Percentiles rank a stretch among this genome's conserved stretches.
Evolutionary conservation across 768 basidiomycete species (phyloP).

Genomic region (Auricularia sp.): DNA sequence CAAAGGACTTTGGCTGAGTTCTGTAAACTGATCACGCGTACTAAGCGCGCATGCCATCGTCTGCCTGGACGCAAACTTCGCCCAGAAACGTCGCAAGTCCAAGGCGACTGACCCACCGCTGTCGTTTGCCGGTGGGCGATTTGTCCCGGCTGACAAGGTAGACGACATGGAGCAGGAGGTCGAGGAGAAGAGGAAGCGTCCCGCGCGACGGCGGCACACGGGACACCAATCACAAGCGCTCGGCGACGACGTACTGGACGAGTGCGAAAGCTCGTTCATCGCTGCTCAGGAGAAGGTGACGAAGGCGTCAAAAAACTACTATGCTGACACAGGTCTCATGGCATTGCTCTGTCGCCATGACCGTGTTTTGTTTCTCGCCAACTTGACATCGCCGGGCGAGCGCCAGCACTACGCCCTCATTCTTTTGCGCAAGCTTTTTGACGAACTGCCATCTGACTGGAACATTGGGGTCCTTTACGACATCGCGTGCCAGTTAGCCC

Average conservation of each 20-base stretch:
- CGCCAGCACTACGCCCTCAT: conserved; percentile 30
- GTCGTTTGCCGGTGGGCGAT: not conserved
- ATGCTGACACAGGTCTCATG: conserved; percentile 14
- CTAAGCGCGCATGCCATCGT: conserved; percentile 2
- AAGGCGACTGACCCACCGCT: not conserved
- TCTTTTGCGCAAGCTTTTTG: conserved; percentile 23
- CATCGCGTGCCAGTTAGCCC: conserved; percentile 28
- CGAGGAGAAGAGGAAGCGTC: not conserved
- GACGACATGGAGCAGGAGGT: not conserved
- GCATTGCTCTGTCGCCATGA: conserved; percentile 14
- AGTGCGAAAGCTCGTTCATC: conserved; percentile 6
- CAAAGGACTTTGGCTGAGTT: not conserved
- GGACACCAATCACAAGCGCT: not conserved
- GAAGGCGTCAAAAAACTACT: conserved; percentile 8
- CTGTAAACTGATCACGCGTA: not conserved
- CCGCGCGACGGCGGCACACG: not conserved
- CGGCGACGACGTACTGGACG: not conserved
- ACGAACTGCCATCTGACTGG: conserved; percentile 19
- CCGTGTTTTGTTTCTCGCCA: conserved; percentile 23
- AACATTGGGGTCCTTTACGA: conserved; percentile 22
- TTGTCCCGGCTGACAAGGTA: not conserved
- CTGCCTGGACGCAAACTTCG: conserved; percentile 5
- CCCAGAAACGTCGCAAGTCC: not conserved
- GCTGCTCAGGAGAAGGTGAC: conserved; percentile 7
- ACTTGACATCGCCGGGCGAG: conserved; percentile 32